phyloP scores from a whole-genome alignment of 768 basidiomycete genomes.

The Suillus tomentosus region DNA sequence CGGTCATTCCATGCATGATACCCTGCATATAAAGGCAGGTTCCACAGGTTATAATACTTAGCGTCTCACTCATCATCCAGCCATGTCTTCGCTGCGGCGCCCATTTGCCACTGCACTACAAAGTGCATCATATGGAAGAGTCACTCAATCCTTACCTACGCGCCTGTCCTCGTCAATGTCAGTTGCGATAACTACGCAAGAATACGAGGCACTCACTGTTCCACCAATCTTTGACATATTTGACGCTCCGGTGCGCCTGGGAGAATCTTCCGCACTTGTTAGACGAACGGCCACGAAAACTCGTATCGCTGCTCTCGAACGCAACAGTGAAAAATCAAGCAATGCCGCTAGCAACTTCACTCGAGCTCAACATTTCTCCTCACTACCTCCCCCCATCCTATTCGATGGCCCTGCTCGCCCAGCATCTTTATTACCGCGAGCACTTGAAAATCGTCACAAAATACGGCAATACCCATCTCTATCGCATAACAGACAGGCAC shows the following conservation, averaged over 20 bases:
- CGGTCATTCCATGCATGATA: constrained; percentile 2
- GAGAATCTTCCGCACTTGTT: constrained; percentile 35
- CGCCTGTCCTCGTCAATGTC: constrained; percentile 20
- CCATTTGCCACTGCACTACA: constrained; percentile 13
- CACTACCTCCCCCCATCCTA: constrained; percentile 46
- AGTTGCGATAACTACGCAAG: constrained; percentile 6
- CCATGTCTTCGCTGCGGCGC: constrained; percentile 23
- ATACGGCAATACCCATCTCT: constrained; percentile 14
- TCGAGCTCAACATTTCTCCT: constrained; percentile 9
- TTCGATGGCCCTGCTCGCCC: constrained; percentile 53
- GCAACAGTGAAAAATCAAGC: constrained; percentile 11
- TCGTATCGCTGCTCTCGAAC: constrained; percentile 15
- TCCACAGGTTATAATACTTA: neutral
- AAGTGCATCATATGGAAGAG: constrained; percentile 13
- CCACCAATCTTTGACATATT: constrained; percentile 52
- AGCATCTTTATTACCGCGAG: constrained; percentile 23
- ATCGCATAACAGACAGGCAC: constrained; percentile 11
- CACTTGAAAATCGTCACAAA: constrained; percentile 17
- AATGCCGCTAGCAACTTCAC: constrained; percentile 22
- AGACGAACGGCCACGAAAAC: constrained; percentile 16
- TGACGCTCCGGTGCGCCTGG: constrained; percentile 46
- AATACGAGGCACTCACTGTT: constrained; percentile 18
- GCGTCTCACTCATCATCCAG: neutral
- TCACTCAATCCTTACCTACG: constrained; percentile 17
- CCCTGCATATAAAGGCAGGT: constrained; percentile 22